phyloP scores from a whole-genome alignment of 352 stramenopile species.

The Phytopythium vexans region DNA sequence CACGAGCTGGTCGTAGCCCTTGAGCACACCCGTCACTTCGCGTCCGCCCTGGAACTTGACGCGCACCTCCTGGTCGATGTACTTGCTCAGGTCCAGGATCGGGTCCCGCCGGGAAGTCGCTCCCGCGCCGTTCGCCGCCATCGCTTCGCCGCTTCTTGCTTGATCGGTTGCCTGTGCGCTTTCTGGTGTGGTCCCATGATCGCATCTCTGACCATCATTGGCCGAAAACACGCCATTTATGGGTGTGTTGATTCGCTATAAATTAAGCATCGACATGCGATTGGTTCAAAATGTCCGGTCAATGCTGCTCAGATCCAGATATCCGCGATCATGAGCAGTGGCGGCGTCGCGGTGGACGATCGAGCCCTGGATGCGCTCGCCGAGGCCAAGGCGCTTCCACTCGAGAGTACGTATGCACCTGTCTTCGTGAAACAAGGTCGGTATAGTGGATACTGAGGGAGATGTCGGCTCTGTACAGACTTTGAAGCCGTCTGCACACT shows the following conservation, averaged over 20 bases:
- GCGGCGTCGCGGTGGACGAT: slow-evolving; percentile 52
- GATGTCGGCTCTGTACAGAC: slow-evolving; percentile 21
- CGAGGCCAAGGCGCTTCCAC: slow-evolving; percentile 24
- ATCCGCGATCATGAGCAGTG: slow-evolving; percentile 25
- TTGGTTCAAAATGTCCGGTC: background rate
- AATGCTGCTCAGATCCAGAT: slow-evolving; percentile 10
- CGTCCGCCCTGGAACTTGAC: slow-evolving; percentile 94
- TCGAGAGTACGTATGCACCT: slow-evolving; percentile 29
- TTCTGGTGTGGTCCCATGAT: background rate
- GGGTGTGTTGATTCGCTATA: background rate
- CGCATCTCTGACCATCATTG: background rate
- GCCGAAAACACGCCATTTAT: background rate
- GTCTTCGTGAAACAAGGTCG: too few species aligned
- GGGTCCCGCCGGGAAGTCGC: slow-evolving; percentile 58
- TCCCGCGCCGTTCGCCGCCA: slow-evolving; percentile 54
- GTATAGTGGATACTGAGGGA: background rate
- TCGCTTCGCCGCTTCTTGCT: slow-evolving; percentile 12
- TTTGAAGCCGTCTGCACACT: slow-evolving; percentile 57
- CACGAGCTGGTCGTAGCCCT: slow-evolving; percentile 96
- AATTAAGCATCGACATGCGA: background rate
- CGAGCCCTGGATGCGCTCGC: slow-evolving; percentile 52
- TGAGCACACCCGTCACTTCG: slow-evolving; percentile 91
- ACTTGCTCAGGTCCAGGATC: slow-evolving; percentile 94
- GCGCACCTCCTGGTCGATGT: slow-evolving; percentile 93
- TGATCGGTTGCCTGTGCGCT: background rate